Evolutionary conservation across 768 basidiomycete species (phyloP).

Genomic region (Zangia roseola): DNA sequence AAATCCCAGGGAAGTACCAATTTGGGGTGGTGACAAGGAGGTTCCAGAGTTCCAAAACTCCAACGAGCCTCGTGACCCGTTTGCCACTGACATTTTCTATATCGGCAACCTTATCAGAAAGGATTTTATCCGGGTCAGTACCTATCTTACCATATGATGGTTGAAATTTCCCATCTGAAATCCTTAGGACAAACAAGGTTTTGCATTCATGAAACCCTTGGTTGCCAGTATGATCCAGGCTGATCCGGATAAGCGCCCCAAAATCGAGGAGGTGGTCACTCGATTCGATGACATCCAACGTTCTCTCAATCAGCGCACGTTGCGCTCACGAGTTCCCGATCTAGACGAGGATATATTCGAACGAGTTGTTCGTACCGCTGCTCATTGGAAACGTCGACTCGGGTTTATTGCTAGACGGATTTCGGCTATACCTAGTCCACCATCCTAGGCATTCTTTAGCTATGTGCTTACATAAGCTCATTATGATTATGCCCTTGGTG

Average conservation of each 20-base stretch:
- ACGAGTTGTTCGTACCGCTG: slow-evolving; percentile 3
- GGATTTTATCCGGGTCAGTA: slow-evolving; percentile 32
- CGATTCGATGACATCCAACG: slow-evolving; percentile 13
- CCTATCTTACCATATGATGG: too few relatives aligned
- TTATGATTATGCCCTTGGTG: too few relatives aligned
- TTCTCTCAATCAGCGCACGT: slow-evolving; percentile 8
- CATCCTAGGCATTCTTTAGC: too few relatives aligned
- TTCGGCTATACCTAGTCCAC: slow-evolving; percentile 13
- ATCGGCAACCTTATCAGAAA: slow-evolving; percentile 38
- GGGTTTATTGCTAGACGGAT: slow-evolving; percentile 10
- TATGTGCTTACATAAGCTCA: too few relatives aligned
- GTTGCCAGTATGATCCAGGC: slow-evolving; percentile 36
- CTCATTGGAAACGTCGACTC: slow-evolving; percentile 28
- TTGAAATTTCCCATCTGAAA: too few relatives aligned
- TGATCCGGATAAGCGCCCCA: slow-evolving; percentile 36
- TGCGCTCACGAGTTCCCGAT: slow-evolving; percentile 34
- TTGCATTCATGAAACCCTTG: slow-evolving; percentile 35
- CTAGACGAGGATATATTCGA: slow-evolving; percentile 13
- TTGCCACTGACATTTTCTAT: slow-evolving; percentile 44
- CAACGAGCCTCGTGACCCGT: slow-evolving; percentile 34
- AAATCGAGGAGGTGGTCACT: slow-evolving; percentile 34
- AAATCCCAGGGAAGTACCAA: slow-evolving; percentile 27
- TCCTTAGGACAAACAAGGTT: not conserved
- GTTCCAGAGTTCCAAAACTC: slow-evolving; percentile 38
- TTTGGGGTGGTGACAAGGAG: slow-evolving; percentile 42